phyloP scores from a whole-genome alignment of 352 stramenopile genomes.

The Globisporangium carolinianum region DNA sequence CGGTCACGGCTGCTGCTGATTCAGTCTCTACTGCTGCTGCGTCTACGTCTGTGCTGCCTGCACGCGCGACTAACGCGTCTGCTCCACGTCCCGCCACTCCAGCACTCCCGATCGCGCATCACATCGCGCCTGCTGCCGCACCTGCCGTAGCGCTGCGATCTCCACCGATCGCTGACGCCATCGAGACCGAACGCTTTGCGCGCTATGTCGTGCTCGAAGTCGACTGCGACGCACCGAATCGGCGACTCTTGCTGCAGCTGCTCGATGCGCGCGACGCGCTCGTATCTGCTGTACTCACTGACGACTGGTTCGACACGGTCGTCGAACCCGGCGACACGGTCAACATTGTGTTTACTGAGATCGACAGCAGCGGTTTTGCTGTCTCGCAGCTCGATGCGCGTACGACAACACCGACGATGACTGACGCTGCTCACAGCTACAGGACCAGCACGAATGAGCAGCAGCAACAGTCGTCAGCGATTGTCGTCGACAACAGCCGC shows the following conservation, averaged over 20 bases:
- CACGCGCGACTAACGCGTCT: background rate
- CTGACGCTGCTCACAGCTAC: too few species aligned
- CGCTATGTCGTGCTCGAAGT: slow-evolving; percentile 65
- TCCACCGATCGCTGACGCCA: too few species aligned
- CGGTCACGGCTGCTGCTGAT: too few species aligned
- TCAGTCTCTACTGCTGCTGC: slow-evolving; percentile 10
- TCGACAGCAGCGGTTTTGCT: slow-evolving; percentile 12
- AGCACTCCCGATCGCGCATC: background rate
- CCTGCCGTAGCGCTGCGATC: too few species aligned
- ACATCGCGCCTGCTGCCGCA: too few species aligned
- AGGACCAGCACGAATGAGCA: background rate
- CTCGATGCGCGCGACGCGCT: slow-evolving; percentile 62
- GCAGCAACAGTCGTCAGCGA: slow-evolving; percentile 3
- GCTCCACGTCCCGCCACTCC: background rate
- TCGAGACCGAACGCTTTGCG: slow-evolving; percentile 21
- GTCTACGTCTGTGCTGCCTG: background rate
- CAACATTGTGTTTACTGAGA: slow-evolving; percentile 71
- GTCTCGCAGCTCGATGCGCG: too few species aligned
- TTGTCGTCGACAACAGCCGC: slow-evolving; percentile 45
- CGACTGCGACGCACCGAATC: slow-evolving; percentile 40
- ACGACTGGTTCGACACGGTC: slow-evolving; percentile 75
- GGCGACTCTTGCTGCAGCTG: slow-evolving; percentile 45
- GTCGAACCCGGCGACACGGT: slow-evolving; percentile 70
- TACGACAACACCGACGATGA: too few species aligned
- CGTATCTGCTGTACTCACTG: slow-evolving; percentile 43